phyloP scores from a whole-genome alignment of 148 eudicot genomes.

The Linanthus parryae region DNA sequence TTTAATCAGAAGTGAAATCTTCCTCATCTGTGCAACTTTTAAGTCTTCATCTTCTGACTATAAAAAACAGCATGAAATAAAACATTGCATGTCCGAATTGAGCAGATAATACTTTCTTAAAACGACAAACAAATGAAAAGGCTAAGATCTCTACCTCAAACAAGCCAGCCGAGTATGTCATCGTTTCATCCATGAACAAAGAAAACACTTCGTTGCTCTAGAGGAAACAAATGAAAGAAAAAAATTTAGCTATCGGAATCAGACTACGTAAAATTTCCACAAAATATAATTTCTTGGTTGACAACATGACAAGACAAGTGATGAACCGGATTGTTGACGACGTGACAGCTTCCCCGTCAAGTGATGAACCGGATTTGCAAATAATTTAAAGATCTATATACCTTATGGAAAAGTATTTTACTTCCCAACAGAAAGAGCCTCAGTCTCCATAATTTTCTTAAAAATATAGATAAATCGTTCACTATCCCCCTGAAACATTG shows the following conservation, averaged over 20 bases:
- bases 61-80: background rate
- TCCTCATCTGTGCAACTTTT: constrained; percentile 68
- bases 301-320: background rate
- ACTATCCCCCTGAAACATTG: too few relatives aligned
- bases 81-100: background rate
- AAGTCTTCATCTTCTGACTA: constrained; percentile 77
- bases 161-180: constrained; percentile 87
- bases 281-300: background rate
- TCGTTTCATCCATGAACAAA: constrained; percentile 87
- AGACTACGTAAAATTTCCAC: too few relatives aligned
- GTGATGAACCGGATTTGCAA: too few relatives aligned
- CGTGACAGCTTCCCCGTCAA: too few relatives aligned
- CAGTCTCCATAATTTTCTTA: too few relatives aligned
- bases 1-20: constrained; percentile 50
- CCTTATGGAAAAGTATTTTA: too few relatives aligned
- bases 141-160: constrained; percentile 2
- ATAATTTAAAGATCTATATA: too few relatives aligned
- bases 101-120: background rate
- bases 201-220: constrained; percentile 93
- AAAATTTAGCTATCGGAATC: too few relatives aligned
- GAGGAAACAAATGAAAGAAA: constrained; percentile 5
- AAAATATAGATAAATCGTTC: too few relatives aligned
- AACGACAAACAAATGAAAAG: background rate
- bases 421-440: too few relatives aligned
- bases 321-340: too few relatives aligned